A percentile compares a stretch with the other conserved stretches of the same genome.
These are phyloP conservation scores for Jaapia argillacea DNA, from an alignment of 768 basidiomycete species.

Conservation along the genomic window DNA sequence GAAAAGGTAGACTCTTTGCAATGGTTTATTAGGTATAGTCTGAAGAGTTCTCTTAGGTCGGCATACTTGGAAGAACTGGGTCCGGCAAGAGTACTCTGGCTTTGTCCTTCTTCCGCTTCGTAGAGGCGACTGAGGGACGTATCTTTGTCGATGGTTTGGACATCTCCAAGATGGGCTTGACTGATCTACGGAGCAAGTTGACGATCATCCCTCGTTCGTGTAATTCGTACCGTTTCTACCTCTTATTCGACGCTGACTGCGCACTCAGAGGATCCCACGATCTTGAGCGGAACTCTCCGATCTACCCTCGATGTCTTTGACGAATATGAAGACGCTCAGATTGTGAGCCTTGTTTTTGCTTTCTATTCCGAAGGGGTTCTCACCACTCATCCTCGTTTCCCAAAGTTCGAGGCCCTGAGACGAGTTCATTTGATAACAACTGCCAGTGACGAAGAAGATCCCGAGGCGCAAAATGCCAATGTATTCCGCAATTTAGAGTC, in stretches of 20 bases:
- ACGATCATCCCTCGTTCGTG: conserved; percentile 68
- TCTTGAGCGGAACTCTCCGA: conserved; percentile 73
- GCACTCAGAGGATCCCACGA: conserved; percentile 79
- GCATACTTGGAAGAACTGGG: conserved; percentile 60
- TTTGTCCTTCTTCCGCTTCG: conserved; percentile 81
- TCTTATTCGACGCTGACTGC: background rate
- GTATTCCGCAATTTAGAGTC: conserved; percentile 72
- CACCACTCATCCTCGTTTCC: too few relatives aligned
- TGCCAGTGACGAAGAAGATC: conserved; percentile 36
- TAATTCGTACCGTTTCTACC: background rate
- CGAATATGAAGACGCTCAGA: conserved; percentile 77
- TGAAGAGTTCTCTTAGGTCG: conserved; percentile 31
- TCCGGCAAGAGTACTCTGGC: conserved; percentile 75
- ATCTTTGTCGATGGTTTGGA: conserved; percentile 75
- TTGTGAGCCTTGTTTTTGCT: conserved; percentile 36
- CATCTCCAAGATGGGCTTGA: conserved; percentile 70
- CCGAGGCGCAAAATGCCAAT: conserved; percentile 52
- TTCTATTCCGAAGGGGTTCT: too few relatives aligned
- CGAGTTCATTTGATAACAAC: conserved; percentile 71
- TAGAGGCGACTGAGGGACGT: conserved; percentile 72
- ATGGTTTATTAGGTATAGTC: too few relatives aligned
- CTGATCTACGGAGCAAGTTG: conserved; percentile 67
- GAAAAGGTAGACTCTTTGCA: conserved; percentile 81
- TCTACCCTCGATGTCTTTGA: conserved; percentile 80
- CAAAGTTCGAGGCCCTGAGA: conserved; percentile 72